Conservation (phyloP, 768 basidiomycete genomes). For the Rossbeevera mucosa region DNA sequence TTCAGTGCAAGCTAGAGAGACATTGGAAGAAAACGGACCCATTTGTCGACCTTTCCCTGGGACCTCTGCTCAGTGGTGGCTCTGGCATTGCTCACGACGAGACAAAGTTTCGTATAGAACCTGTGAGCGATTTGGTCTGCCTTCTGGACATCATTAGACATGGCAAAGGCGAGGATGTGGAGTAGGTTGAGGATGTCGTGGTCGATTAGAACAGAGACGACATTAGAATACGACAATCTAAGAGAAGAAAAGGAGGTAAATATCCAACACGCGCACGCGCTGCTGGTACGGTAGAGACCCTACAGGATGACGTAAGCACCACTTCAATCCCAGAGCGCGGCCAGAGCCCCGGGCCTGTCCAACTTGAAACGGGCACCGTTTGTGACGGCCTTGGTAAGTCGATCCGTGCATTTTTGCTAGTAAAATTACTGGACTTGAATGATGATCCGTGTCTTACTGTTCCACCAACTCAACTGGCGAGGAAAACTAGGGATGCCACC, state of each 20-base stretch:
- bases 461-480: neutral
- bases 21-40: constrained; percentile 48
- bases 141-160: constrained; percentile 56
- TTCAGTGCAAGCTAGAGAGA: neutral
- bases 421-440: neutral
- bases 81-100: constrained; percentile 69
- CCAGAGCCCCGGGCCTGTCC: neutral
- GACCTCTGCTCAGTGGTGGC: constrained; percentile 47
- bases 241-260: constrained; percentile 17
- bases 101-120: constrained; percentile 78
- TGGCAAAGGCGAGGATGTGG: constrained; percentile 29
- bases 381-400: constrained; percentile 1
- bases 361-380: constrained; percentile 1
- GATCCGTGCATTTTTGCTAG: constrained; percentile 5
- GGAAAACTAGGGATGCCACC: neutral
- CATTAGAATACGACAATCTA: constrained; percentile 31
- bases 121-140: constrained; percentile 85
- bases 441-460: neutral
- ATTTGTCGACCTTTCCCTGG: constrained; percentile 66
- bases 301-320: constrained; percentile 23
- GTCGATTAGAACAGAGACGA: constrained; percentile 23
- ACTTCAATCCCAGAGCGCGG: constrained; percentile 17
- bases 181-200: constrained; percentile 3
- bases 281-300: constrained; percentile 14
- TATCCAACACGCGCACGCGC: constrained; percentile 18